Base-by-base conservation (phyloP, 108 stramenopile genomes). In the Nitzschia palea region DNA sequence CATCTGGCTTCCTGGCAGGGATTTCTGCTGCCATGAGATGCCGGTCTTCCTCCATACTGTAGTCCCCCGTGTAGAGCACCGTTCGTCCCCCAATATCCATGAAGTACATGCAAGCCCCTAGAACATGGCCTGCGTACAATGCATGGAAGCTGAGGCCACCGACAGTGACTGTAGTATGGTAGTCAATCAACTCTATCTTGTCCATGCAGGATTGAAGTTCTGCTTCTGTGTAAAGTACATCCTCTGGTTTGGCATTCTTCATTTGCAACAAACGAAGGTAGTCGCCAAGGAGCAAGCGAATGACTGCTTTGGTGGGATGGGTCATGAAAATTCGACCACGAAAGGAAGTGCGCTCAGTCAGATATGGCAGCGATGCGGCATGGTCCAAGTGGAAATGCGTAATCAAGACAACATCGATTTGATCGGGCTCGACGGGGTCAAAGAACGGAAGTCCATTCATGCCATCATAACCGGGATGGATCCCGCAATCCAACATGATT, bases 361-460 rank as follows among this genome's bases (percentile, higher is more conserved):
- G 84, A 78, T 98, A 98, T 10, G 99, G 99, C 14, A 99, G 53
- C 25, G 87, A 85, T 0, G 95, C 98, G 6, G 96, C 98, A 72
- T 99, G 99, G 79, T 99, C 99, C 34, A 99, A 69, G 77, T 99
- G 99, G 71, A 99, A 99, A 69, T 98, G 99, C 9, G 94, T 91
- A 14, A 97, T 78, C 29, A 97, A 76, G 8, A 96, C 64, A 30
- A 97, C 86, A 71, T 97, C 96, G 52, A 97, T 86, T 51, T 81
- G 67, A 14, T 81, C 87, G 17, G 93, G 91, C 66, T 97, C 93
- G 6, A 96, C 89, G 33, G 80, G 84, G 65, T 93, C 93, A 55
- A 97, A 81, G 66, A 88, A 92, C 35, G 93, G 91, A 32, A 96
- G 65, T 22, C 93, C 87, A 27, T 97, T 94, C 75, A 94, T 80